Percentiles rank a stretch among this genome's conserved stretches.
phyloP scores from a whole-genome alignment of 352 stramenopile genomes.

The Pythium periplocum region DNA sequence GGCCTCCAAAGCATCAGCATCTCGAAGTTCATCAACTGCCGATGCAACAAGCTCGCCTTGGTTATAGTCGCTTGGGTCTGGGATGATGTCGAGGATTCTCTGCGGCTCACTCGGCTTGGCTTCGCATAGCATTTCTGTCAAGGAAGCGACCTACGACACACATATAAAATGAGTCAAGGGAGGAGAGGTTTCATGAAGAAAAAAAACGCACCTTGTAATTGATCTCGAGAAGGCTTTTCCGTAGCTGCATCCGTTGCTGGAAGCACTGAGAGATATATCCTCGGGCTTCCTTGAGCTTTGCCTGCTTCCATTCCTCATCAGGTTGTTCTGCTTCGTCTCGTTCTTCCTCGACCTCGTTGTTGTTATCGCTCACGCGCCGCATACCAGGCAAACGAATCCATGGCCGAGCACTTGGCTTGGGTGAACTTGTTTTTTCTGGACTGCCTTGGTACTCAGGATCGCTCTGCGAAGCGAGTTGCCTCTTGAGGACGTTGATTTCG shows the following conservation, averaged over 20 bases:
- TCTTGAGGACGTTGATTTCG: constrained; percentile 84
- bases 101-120: no score
- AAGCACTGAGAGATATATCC: constrained; percentile 81
- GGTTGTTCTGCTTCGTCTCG: background rate
- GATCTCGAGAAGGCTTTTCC: constrained; percentile 64
- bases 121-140: no score
- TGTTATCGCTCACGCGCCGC: constrained; percentile 1
- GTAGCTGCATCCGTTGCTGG: constrained; percentile 79
- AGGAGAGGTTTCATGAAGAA: no score
- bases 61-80: no score
- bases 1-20: no score
- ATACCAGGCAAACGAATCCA: background rate
- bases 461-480: constrained; percentile 30
- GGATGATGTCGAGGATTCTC: no score
- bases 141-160: no score
- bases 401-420: no score
- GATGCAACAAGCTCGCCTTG: no score
- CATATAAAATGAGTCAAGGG: no score
- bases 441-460: background rate
- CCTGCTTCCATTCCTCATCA: constrained; percentile 13
- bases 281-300: constrained; percentile 17
- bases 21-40: no score
- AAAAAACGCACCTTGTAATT: constrained; percentile 22
- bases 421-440: constrained; percentile 2
- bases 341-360: constrained; percentile 1